Evolutionary conservation across 306 rosid species (phyloP).

Genomic region (Quercus aquifolioides): DNA sequence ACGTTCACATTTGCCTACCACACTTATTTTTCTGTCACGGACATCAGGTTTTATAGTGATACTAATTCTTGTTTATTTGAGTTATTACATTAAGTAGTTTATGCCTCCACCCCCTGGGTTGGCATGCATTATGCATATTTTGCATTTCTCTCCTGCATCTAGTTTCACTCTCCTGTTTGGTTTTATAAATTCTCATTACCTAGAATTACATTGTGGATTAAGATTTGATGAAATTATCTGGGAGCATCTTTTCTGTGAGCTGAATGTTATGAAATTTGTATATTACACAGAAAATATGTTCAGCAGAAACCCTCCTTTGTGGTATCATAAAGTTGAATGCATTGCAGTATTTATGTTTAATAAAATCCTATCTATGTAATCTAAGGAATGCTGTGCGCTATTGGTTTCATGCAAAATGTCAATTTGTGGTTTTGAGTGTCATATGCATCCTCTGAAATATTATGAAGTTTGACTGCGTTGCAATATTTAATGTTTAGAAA

Average conservation of each 20-base stretch:
- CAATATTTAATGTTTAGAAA: background rate
- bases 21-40: constrained; percentile 58
- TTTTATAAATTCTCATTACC: too few relatives aligned
- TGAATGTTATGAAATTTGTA: too few relatives aligned
- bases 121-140: too few relatives aligned
- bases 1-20: constrained; percentile 74
- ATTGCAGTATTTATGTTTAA: too few relatives aligned
- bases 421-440: too few relatives aligned
- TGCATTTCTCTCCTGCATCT: background rate
- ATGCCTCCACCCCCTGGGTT: background rate
- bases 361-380: too few relatives aligned
- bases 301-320: background rate
- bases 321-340: background rate
- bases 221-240: too few relatives aligned
- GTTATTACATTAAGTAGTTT: background rate
- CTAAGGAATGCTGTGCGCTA: too few relatives aligned
- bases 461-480: background rate
- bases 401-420: too few relatives aligned
- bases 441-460: too few relatives aligned
- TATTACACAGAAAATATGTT: background rate
- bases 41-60: constrained; percentile 47
- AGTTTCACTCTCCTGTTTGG: background rate
- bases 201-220: too few relatives aligned
- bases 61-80: background rate
- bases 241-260: background rate